Base-by-base conservation (phyloP, 1,139 yeast genomes). In the Nakaseomyces kungkrabaensis region DNA sequence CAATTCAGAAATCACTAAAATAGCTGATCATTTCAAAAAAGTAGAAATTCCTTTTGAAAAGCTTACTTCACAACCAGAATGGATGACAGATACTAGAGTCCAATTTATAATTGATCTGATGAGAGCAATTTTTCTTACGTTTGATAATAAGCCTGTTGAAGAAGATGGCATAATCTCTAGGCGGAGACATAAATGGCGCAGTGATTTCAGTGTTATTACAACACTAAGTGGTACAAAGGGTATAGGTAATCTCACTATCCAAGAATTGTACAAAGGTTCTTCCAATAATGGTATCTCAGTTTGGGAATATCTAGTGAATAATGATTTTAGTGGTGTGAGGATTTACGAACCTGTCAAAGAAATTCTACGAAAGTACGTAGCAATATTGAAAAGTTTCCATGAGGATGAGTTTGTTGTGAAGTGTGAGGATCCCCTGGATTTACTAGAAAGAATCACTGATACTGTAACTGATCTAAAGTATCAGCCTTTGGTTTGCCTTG, bases 81-180 rank as follows among this genome's bases (percentile, higher is more conserved):
- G 89, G 89, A 58, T 75, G 9, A 69, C 72, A 4, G 72, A 79
- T 17, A n/a, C 49, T 9, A 50, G 59, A 32, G 68, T 80, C 0
- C 78, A 76, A 51, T 63, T 76, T 38, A 64, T 82, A 10, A 58
- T 82, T 24, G 79, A 80, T 51, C 65, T 81, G 26, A 59, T 82
- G 50, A 74, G 72, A 52, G 67, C 81, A 2, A 50, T 50, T 6
- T 37, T 47, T 17, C 37, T 54, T 10, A 52, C 54, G 7, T 37
- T 33, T 33, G 51, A 54, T 13, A 58, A 56, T 31, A 46, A 46
- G 26, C 27, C 13, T 5, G 13, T 29, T 9, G 46, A 40, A 11
- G 50, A 48, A 13, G 38, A 25, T 3, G 43, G 33, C 9, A 29
- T 13, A 4, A 4, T 13, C 1, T 13, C 24, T 13, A 10, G 13